Evolutionary conservation across 805 yeast genomes (phyloP).

Genomic region (Wickerhamiella cacticola): DNA sequence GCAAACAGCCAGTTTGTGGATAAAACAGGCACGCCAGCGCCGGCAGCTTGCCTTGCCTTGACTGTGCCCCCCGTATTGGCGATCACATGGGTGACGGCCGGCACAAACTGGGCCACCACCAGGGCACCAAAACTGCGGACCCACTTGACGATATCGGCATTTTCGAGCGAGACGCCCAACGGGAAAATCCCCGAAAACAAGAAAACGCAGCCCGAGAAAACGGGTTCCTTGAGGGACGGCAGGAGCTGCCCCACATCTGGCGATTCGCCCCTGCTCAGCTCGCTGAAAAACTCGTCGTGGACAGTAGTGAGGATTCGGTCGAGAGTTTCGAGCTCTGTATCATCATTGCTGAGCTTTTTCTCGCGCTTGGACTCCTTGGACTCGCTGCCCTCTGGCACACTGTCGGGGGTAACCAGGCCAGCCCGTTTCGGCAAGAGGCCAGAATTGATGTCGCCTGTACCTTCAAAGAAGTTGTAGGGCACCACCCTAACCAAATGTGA

Average conservation of each 20-base stretch:
- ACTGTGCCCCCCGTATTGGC: slow-evolving; percentile 70
- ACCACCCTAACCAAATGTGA: slow-evolving; percentile 80
- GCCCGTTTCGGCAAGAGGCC: slow-evolving; percentile 73
- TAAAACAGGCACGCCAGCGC: slow-evolving; percentile 59
- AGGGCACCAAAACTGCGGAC: slow-evolving; percentile 82
- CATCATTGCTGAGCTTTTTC: slow-evolving; percentile 42
- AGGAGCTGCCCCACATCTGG: slow-evolving; percentile 31
- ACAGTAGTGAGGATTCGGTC: slow-evolving; percentile 50
- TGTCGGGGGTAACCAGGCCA: slow-evolving; percentile 26
- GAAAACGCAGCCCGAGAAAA: slow-evolving; percentile 56
- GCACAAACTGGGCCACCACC: slow-evolving; percentile 58
- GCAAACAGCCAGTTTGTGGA: slow-evolving; percentile 88
- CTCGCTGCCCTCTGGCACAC: slow-evolving; percentile 6
- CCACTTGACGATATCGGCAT: slow-evolving; percentile 87
- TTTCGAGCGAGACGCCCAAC: slow-evolving; percentile 54
- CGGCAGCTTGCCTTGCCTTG: slow-evolving; percentile 69
- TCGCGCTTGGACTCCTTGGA: too few species aligned
- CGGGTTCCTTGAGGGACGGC: slow-evolving; percentile 58
- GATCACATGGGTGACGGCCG: slow-evolving; percentile 76
- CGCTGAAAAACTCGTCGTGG: slow-evolving; percentile 51
- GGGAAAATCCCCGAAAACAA: slow-evolving; percentile 87
- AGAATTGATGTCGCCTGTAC: slow-evolving; percentile 94
- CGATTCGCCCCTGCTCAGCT: slow-evolving; percentile 7
- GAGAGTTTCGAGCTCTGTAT: slow-evolving; percentile 64
- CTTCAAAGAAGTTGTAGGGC: slow-evolving; percentile 92